phyloP scores from a whole-genome alignment of 2,329 filamentous ascomycete genomes.

The Verticillium nonalfalfae region DNA sequence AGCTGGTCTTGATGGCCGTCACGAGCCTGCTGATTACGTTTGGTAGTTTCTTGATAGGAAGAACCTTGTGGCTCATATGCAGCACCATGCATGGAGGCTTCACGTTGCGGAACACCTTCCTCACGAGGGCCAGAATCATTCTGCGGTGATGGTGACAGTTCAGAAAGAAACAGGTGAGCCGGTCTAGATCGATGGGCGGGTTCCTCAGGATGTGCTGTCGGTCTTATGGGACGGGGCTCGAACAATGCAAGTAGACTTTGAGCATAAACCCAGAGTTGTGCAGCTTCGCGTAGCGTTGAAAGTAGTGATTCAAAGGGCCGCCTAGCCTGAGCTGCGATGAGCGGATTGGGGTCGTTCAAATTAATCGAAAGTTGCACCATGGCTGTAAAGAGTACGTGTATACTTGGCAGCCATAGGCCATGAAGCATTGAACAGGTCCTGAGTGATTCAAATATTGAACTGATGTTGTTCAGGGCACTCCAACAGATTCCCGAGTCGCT shows the following conservation, averaged over 20 bases:
- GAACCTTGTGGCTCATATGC: too few species aligned
- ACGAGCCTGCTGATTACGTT: neutral
- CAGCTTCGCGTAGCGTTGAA: conserved; percentile 18
- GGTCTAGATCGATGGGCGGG: neutral
- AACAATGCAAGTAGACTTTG: conserved; percentile 22
- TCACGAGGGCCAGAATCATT: too few species aligned
- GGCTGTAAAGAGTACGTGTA: conserved; percentile 23
- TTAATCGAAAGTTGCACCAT: conserved; percentile 20
- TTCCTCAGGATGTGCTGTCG: neutral
- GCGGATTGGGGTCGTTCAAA: conserved; percentile 19
- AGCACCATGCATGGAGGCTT: too few species aligned
- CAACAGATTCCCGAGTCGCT: conserved; percentile 22
- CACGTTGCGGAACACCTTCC: too few species aligned
- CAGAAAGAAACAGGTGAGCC: too few species aligned
- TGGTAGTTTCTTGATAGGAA: too few species aligned
- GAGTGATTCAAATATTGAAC: conserved; percentile 22
- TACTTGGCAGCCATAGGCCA: conserved; percentile 20
- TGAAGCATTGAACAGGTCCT: conserved; percentile 13
- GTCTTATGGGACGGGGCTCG: conserved; percentile 8
- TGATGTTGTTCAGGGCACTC: conserved; percentile 19
- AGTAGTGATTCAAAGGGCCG: conserved; percentile 21
- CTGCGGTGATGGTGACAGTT: neutral
- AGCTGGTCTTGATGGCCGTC: neutral
- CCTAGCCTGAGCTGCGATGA: conserved; percentile 21
- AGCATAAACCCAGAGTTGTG: conserved; percentile 23